phyloP scores from a whole-genome alignment of 257 asterid species.

The Orobanche coerulescens region DNA sequence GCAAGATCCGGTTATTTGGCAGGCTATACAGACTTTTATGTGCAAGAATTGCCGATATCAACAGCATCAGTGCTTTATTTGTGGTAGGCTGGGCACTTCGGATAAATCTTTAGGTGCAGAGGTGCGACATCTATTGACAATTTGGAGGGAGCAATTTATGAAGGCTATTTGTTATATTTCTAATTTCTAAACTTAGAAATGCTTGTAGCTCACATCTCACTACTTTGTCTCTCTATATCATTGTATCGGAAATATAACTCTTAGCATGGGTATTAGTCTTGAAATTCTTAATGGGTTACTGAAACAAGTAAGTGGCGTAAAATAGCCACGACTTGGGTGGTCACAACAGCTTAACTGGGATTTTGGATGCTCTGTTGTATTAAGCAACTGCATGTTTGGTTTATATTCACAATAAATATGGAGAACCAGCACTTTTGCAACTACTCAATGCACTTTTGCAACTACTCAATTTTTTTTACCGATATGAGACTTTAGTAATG shows the following conservation, averaged over 20 bases:
- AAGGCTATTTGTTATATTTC: slow-evolving; percentile 12
- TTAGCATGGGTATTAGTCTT: background rate
- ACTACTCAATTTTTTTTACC: background rate
- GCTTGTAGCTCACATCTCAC: background rate
- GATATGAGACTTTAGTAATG: background rate
- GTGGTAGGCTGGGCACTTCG: slow-evolving; percentile 64
- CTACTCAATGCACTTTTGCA: background rate
- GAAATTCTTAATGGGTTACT: background rate
- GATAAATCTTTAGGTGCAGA: slow-evolving; percentile 49
- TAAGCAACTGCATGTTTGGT: background rate
- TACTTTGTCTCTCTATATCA: slow-evolving; percentile 3
- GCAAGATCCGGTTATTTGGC: slow-evolving; percentile 23
- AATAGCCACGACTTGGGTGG: background rate
- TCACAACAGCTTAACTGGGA: background rate
- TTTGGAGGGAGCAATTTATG: background rate
- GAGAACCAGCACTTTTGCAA: background rate
- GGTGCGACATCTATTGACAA: slow-evolving; percentile 34
- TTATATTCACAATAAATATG: background rate
- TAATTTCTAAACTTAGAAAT: slow-evolving; percentile 1
- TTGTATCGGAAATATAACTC: background rate
- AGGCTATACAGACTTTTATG: slow-evolving; percentile 51
- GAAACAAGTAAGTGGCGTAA: background rate
- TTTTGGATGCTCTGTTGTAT: background rate
- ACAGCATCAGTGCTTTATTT: slow-evolving; percentile 57
- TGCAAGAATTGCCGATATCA: slow-evolving; percentile 63